Conservation (phyloP, 495 filamentous ascomycete species). For the Aspergillus mulundensis region DNA sequence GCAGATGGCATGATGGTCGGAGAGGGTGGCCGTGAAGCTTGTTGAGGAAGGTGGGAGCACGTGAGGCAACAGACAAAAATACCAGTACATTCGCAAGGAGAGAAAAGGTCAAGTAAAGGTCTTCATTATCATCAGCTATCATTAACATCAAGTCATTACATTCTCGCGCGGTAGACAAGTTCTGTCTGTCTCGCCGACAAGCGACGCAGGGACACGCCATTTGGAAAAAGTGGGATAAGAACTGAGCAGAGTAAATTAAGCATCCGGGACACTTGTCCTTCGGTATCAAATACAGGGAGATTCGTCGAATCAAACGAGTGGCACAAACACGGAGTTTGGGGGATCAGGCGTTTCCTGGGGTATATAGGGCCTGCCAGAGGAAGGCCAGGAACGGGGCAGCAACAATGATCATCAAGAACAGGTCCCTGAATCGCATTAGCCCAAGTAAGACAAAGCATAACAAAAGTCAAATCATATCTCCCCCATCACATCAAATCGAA, state of each 20-base stretch:
- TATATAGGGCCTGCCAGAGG: slow-evolving; percentile 28
- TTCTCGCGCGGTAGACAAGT: slow-evolving; percentile 5
- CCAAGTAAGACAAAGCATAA: slow-evolving; percentile 4
- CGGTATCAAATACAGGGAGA: slow-evolving; percentile 42
- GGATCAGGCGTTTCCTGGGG: slow-evolving; percentile 21
- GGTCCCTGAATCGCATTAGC: slow-evolving; percentile 34
- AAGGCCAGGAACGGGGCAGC: slow-evolving; percentile 28
- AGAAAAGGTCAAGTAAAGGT: slow-evolving; percentile 5
- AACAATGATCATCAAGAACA: slow-evolving; percentile 33
- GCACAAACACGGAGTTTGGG: slow-evolving; percentile 10
- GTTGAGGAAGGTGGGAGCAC: not conserved
- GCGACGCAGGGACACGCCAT: slow-evolving; percentile 14
- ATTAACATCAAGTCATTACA: slow-evolving; percentile 18
- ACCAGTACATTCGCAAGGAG: not conserved
- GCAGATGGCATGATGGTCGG: not conserved
- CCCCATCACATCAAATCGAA: slow-evolving; percentile 2
- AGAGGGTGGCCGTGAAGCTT: not conserved
- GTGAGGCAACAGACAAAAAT: not conserved
- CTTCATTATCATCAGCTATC: slow-evolving; percentile 22
- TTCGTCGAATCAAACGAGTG: slow-evolving; percentile 27
- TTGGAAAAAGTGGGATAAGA: slow-evolving; percentile 22
- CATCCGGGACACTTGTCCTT: slow-evolving; percentile 13
- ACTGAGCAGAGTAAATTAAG: slow-evolving; percentile 14
- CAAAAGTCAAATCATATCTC: not conserved
- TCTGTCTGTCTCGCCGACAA: not conserved